Base-by-base conservation (phyloP, 148 eudicot genomes). In the Limonium bicolor region DNA sequence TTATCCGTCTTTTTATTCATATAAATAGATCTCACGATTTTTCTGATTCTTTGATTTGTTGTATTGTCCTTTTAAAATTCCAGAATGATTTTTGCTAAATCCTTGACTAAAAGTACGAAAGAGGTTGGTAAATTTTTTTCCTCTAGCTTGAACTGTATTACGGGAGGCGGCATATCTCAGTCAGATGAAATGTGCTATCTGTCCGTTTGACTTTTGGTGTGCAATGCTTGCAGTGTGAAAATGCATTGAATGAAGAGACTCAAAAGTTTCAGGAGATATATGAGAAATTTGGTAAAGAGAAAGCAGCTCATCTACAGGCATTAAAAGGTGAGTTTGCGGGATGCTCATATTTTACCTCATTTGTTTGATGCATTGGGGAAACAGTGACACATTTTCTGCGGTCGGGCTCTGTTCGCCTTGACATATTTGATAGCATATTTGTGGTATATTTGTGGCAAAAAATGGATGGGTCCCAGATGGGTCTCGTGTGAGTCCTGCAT, bases 71-170 rank as follows among this genome's bases (percentile, higher is more conserved):
- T n/a, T 40, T 29, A 38, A 7, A 18, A 2, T 59, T 36, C 37
- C 76, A 88, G 97, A 72, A 83, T 80, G 58, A 55, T 60, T 52
- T 74, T 80, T 63, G 92, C 75, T 1, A 84, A 78, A 69, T 78
- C 79, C 27, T 67, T 84, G 48, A 68, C 74, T 16, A 88, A 75
- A 69, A 83, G 79, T 71, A 80, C 84, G 36, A 88, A 84, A 71
- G 97, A 88, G 97, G 97, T 83, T 24, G 29, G 69, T 44, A 23
- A 27, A 45, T 39, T 16, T 36, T 23, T n/a, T n/a, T n/a, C n/a
- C n/a, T n/a, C n/a, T n/a, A n/a, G n/a, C n/a, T n/a, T n/a, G n/a
- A 43, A 34, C 46, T 6, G 8, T 26, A 20, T 11, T n/a, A n/a
- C n/a, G n/a, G n/a, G n/a, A n/a, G n/a, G n/a, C n/a, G n/a, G n/a